Conservation (phyloP, 495 filamentous ascomycete species). For the Penicillium coffeae region DNA sequence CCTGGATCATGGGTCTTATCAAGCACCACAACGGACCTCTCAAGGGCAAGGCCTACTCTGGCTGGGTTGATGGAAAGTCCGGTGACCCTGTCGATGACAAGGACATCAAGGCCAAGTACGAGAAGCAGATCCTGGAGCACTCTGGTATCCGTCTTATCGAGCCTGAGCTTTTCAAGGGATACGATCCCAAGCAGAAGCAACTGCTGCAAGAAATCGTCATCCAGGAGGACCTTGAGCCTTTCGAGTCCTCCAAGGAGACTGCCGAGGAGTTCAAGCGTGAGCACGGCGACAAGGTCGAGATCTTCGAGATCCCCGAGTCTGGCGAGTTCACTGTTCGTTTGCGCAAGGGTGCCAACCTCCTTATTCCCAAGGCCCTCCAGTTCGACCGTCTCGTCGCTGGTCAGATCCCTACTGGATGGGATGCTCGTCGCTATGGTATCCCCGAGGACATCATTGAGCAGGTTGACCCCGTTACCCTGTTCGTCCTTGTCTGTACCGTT, state of each 20-base stretch:
- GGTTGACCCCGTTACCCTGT: slow-evolving; percentile 94
- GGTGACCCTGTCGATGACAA: slow-evolving; percentile 97
- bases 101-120: slow-evolving; percentile 94
- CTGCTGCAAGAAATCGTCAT: slow-evolving; percentile 96
- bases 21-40: slow-evolving; percentile 98
- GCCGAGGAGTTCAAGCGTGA: slow-evolving; percentile 95
- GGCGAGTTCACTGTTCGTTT: slow-evolving; percentile 92
- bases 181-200: slow-evolving; percentile 98
- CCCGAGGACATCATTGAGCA: slow-evolving; percentile 97
- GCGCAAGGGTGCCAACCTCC: slow-evolving; percentile 87
- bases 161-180: slow-evolving; percentile 93
- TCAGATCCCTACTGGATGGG: slow-evolving; percentile 95
- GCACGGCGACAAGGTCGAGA: slow-evolving; percentile 95
- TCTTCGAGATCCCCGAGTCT: slow-evolving; percentile 91
- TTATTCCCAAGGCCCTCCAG: slow-evolving; percentile 92
- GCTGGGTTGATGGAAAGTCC: slow-evolving; percentile 94
- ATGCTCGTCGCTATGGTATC: slow-evolving; percentile 90
- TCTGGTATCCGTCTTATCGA: slow-evolving; percentile 97
- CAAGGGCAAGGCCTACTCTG: slow-evolving; percentile 93
- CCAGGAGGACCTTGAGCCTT: slow-evolving; percentile 92
- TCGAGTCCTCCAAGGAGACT: slow-evolving; percentile 95
- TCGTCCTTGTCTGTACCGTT: slow-evolving; percentile 86
- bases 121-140: slow-evolving; percentile 94
- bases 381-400: slow-evolving; percentile 97
- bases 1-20: slow-evolving; percentile 99